Evolutionary conservation across 257 asterid species (phyloP), one percentile per base, ranked within the genome.

Genomic region (Linderniella brevidens): DNA sequence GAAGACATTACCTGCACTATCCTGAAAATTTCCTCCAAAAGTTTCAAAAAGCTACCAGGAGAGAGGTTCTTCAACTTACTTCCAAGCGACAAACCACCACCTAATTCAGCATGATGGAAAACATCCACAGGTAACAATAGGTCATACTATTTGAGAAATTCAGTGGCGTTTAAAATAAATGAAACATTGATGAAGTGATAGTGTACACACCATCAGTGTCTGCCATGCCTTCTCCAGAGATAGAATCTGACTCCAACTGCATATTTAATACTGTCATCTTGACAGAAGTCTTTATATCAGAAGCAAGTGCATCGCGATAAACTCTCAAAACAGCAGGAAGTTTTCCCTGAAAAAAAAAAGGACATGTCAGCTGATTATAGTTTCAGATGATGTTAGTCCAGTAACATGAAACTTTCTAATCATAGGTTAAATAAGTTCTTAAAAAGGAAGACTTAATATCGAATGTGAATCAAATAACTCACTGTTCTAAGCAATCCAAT

Each of bases 401-500:
- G 18, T 35, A 17, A 37, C 19, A 35, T 35, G 40, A 58, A 35
- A 15, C 45, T 42, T 50, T 47, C 45, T 19, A 41, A 37, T 39
- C 43, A 12, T 54, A 37, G 9, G 37, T 14, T 16, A 44, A 50
- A 44, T 35, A 13, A 55, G 17, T 61, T 45, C 45, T 3, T 1
- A 13, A 46, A 46, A 1, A 46, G 19, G 11, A 54, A 64, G 19
- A 17, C 50, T 16, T 49, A 37, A 44, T 32, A 59, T 6, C 45
- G 57, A 60, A 37, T 43, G 43, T 36, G 55, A 52, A 41, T 42
- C 46, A 20, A 41, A 41, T 38, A 50, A 67, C 95, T 75, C 73
- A 86, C 96, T 37, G 98, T 88, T 77, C 95, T 75, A 57, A 88
- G 94, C 72, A 88, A 75, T 62, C 98, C 98, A 69, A 88, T 78